Evolutionary conservation across 192 early-diverging fungal genomes (phyloP).

Genomic region (Backusella macrospora): DNA sequence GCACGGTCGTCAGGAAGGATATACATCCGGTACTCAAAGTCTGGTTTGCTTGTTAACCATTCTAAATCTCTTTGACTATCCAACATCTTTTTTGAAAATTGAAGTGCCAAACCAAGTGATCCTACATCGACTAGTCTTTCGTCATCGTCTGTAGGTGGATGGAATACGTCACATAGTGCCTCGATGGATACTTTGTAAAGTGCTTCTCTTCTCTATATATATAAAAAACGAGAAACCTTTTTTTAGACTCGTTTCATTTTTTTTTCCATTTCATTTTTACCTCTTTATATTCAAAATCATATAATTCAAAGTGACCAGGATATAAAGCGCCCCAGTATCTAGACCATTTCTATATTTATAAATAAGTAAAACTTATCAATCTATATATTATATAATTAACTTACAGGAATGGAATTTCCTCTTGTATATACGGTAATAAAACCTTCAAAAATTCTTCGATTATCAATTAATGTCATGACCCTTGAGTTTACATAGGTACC

Average conservation of each 20-base stretch:
- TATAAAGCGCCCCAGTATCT: slow-evolving; percentile 37
- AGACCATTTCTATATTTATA: slow-evolving; percentile 32
- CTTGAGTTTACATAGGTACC: slow-evolving; percentile 29
- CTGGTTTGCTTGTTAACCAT: not conserved
- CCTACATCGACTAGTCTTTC: slow-evolving; percentile 38
- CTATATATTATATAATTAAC: not conserved
- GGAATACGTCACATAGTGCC: slow-evolving; percentile 24
- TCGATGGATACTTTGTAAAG: slow-evolving; percentile 22
- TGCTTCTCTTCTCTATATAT: slow-evolving; percentile 5
- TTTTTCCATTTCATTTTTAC: slow-evolving; percentile 1
- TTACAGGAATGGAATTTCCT: slow-evolving; percentile 35
- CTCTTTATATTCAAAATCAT: slow-evolving; percentile 47
- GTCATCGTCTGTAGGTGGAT: slow-evolving; percentile 36
- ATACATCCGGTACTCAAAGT: slow-evolving; percentile 34
- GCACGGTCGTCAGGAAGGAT: slow-evolving; percentile 30
- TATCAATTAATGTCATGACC: slow-evolving; percentile 15
- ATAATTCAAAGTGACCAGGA: slow-evolving; percentile 27
- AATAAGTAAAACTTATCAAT: not conserved
- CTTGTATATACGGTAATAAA: slow-evolving; percentile 38
- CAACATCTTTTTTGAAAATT: slow-evolving; percentile 25
- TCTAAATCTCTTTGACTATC: not conserved
- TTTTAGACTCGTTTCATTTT: not conserved
- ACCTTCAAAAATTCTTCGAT: slow-evolving; percentile 26
- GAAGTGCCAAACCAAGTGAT: slow-evolving; percentile 28
- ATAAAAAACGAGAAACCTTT: not conserved